Conservation (phyloP, 306 rosid genomes). For the Fragaria nilgerrensis region DNA sequence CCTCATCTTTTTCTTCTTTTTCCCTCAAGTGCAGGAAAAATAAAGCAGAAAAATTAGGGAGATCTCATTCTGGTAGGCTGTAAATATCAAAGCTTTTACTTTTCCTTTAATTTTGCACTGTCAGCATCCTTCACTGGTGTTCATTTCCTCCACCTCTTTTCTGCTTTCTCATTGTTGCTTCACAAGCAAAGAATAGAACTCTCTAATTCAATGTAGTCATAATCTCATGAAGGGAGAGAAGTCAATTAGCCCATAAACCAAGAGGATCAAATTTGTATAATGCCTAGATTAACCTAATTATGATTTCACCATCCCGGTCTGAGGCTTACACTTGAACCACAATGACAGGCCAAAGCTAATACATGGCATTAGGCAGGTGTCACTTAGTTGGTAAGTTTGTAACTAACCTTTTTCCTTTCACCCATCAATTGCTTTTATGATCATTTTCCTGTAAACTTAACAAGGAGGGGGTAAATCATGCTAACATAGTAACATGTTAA, state of each 20-base stretch:
- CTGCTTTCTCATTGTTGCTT: conserved; percentile 46
- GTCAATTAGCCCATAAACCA: neutral
- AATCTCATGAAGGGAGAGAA: conserved; percentile 13
- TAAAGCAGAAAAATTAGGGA: conserved; percentile 15
- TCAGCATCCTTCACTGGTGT: conserved; percentile 27
- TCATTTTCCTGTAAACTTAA: neutral
- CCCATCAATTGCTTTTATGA: neutral
- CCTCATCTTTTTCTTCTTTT: neutral
- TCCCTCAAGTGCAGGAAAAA: neutral
- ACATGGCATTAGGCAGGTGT: conserved; percentile 22
- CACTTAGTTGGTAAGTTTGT: neutral
- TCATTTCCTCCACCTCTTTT: conserved; percentile 31
- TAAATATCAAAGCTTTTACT: conserved; percentile 48
- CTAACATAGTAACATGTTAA: neutral
- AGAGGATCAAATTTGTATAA: neutral
- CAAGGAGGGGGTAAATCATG: neutral
- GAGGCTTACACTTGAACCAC: conserved; percentile 32
- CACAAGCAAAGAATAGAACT: conserved; percentile 57
- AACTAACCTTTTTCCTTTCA: neutral
- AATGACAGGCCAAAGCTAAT: conserved; percentile 12
- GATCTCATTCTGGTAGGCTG: conserved; percentile 61
- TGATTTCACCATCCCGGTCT: conserved; percentile 32
- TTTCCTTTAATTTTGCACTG: conserved; percentile 36
- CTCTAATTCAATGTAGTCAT: conserved; percentile 26
- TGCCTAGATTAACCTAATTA: conserved; percentile 25